These are phyloP conservation scores for Pholiota molesta DNA, from an alignment of 768 basidiomycete genomes.

Conservation along the genomic window DNA sequence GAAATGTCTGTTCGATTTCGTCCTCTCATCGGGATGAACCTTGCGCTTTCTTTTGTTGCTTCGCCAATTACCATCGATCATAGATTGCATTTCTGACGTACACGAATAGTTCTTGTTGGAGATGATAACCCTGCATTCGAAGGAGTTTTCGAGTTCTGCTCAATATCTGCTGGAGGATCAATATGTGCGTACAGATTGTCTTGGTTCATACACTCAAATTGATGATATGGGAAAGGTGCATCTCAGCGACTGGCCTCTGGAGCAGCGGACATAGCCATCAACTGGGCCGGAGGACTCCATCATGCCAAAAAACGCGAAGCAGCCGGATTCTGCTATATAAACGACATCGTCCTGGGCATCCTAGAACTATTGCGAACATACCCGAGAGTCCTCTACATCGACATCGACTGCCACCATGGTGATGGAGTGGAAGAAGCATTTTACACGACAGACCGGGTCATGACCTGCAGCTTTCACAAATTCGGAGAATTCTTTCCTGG, in stretches of 20 bases:
- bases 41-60: background rate
- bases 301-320: constrained; percentile 99
- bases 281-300: constrained; percentile 98
- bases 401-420: constrained; percentile 98
- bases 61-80: background rate
- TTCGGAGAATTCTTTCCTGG: constrained; percentile 96
- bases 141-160: constrained; percentile 94
- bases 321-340: constrained; percentile 98
- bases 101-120: constrained; percentile 70
- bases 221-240: constrained; percentile 77
- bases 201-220: background rate
- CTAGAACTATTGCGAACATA: constrained; percentile 85
- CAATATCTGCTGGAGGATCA: constrained; percentile 93
- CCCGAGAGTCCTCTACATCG: constrained; percentile 92
- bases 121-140: constrained; percentile 97
- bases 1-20: background rate
- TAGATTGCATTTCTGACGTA: constrained; percentile 15
- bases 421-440: constrained; percentile 99
- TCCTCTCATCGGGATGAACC: background rate
- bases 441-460: constrained; percentile 95
- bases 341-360: constrained; percentile 95
- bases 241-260: constrained; percentile 82
- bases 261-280: constrained; percentile 89
- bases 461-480: constrained; percentile 97
- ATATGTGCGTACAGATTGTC: constrained; percentile 56